Base-by-base conservation (phyloP, 1,139 yeast species). In the Blastobotrys illinoisensis region DNA sequence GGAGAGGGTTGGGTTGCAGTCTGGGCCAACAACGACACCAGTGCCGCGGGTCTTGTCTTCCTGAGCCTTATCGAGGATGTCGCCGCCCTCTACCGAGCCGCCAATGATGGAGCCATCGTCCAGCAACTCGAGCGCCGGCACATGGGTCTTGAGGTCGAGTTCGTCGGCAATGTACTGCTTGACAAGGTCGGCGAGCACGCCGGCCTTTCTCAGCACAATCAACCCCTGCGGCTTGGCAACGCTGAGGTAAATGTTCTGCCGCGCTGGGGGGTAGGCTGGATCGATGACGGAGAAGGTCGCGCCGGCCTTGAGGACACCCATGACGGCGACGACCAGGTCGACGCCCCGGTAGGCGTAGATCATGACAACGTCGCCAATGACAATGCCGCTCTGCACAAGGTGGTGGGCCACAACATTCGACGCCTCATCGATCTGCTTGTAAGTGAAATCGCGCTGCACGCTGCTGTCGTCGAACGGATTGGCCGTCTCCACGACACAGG, bases 201-300 rank as follows among this genome's bases (percentile, higher is more conserved):
- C 99, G 1, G 99, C 99, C 69, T 90, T 87, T 64, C 85, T 85
- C 65, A 93, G 83, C 24, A 91, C 96, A 60, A 93, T 85, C 63
- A 93, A 78, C 59, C 96, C 99, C 64, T 75, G 81, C 46, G 99
- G 99, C 70, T 86, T 84, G 45, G 99, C 98, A 13, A 93, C 99
- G 43, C 87, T 82, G 58, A 93, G 79, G 69, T 93, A 93, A 60
- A 93, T 83, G 63, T 88, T 93, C 71, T 93, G 99, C 72, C 99
- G 83, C 7, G 96, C 96, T 20, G 99, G 97, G 46, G 99, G 99
- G 70, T 93, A 93, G 1, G 99, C 98, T 5, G 99, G 99, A 68
- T 93, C 99, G 62, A 93, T 93, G 24, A 95, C 99, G 5, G 97
- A 91, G 69, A 93, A 93, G 0, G 99, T 91, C 16, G 97, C 99